Percentiles rank a stretch among this genome's conserved stretches.
Evolutionary conservation across 805 yeast genomes (phyloP).

Genomic region (Yamadazyma sp.): DNA sequence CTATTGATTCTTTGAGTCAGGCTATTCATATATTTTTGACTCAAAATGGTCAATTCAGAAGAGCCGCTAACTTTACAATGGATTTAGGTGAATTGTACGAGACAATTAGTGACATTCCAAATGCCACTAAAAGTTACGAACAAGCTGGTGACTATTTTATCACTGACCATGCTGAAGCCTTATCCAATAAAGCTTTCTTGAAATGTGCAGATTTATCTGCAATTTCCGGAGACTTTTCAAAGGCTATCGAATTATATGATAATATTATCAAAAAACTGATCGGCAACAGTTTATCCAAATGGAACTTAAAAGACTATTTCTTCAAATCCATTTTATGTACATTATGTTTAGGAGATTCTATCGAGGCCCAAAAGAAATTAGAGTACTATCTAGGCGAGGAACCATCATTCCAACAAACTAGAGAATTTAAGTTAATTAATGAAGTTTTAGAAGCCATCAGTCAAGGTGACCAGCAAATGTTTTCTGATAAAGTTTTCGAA

Average conservation of each 20-base stretch:
- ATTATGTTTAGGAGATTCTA: constrained; percentile 79
- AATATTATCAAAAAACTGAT: constrained; percentile 72
- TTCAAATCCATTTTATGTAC: constrained; percentile 79
- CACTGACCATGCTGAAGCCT: constrained; percentile 89
- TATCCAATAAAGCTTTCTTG: constrained; percentile 81
- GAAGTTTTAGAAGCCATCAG: constrained; percentile 72
- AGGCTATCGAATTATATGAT: constrained; percentile 77
- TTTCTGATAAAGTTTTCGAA: constrained; percentile 72
- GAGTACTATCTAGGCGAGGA: constrained; percentile 68
- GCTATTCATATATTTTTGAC: constrained; percentile 82
- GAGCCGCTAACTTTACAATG: constrained; percentile 92
- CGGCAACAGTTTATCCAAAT: constrained; percentile 72
- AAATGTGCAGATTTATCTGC: constrained; percentile 90
- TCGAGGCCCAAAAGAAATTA: constrained; percentile 76
- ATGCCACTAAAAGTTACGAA: constrained; percentile 77
- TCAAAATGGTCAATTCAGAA: constrained; percentile 87
- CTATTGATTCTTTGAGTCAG: constrained; percentile 69
- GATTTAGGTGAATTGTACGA: constrained; percentile 89
- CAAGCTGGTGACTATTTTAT: constrained; percentile 95
- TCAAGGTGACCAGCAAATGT: constrained; percentile 74
- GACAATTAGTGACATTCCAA: constrained; percentile 57
- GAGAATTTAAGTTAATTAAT: constrained; percentile 68
- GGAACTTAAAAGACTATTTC: constrained; percentile 92
- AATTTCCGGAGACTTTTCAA: constrained; percentile 57
- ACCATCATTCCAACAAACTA: constrained; percentile 66